phyloP scores from a whole-genome alignment of 768 basidiomycete species.

The Boletus vinaceobasis region DNA sequence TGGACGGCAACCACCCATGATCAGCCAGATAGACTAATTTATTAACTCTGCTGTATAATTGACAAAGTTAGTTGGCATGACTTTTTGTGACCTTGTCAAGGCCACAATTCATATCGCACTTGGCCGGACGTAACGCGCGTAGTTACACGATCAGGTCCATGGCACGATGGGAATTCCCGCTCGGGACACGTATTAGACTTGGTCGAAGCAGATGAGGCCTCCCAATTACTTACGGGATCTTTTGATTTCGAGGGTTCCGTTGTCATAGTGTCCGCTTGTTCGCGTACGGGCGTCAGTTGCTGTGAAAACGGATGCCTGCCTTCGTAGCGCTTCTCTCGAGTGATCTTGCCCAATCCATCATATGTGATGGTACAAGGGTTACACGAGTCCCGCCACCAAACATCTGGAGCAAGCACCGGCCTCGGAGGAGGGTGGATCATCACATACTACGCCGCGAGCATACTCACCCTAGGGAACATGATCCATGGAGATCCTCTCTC shows the following conservation, averaged over 20 bases:
- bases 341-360: too few relatives aligned
- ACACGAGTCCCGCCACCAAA: too few relatives aligned
- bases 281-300: neutral
- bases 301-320: too few relatives aligned
- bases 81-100: neutral
- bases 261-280: neutral
- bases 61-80: neutral
- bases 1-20: slow-evolving; percentile 1
- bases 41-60: slow-evolving; percentile 8
- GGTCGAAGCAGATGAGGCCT: neutral
- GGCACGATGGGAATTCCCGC: neutral
- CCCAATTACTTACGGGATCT: too few relatives aligned
- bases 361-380: too few relatives aligned
- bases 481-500: too few relatives aligned
- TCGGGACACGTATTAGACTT: neutral
- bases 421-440: too few relatives aligned
- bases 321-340: too few relatives aligned
- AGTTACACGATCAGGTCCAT: neutral
- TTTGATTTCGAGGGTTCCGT: too few relatives aligned
- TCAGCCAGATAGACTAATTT: slow-evolving; percentile 21
- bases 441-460: too few relatives aligned
- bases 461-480: too few relatives aligned
- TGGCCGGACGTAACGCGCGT: neutral
- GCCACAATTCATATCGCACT: neutral
- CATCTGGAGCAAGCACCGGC: too few relatives aligned